phyloP scores from a whole-genome alignment of 257 asterid species.

The Jasminum sambac region DNA sequence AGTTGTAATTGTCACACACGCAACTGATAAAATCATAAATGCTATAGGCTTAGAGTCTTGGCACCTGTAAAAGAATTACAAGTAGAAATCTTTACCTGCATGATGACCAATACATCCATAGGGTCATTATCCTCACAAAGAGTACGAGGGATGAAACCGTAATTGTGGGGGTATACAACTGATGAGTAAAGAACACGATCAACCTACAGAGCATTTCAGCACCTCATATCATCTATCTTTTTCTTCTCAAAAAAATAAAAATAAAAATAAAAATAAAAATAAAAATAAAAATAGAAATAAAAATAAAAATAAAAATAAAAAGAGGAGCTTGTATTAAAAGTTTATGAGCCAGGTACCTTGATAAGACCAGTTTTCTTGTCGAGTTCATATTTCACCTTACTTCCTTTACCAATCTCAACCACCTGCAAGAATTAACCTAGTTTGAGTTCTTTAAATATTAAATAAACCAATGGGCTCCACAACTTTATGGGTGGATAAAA shows the following conservation, averaged over 20 bases:
- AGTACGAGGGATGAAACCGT: conserved; percentile 96
- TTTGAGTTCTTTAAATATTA: conserved; percentile 11
- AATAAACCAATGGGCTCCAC: not conserved
- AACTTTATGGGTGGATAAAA: not conserved
- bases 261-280: no score
- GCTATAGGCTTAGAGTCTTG: no score
- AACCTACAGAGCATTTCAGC: conserved; percentile 50
- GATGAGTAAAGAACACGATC: conserved; percentile 96
- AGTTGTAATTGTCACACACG: not conserved
- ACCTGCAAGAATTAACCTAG: conserved; percentile 52
- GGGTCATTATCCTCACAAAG: conserved; percentile 94
- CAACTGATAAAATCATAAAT: not conserved
- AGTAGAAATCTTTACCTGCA: conserved; percentile 66
- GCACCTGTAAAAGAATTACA: not conserved
- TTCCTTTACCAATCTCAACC: conserved; percentile 84
- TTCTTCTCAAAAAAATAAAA: no score
- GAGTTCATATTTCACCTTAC: conserved; percentile 97
- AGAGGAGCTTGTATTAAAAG: not conserved
- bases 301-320: no score
- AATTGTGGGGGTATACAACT: conserved; percentile 97
- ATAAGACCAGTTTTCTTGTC: conserved; percentile 94
- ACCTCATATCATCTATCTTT: not conserved
- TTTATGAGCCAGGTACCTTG: conserved; percentile 56
- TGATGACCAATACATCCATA: conserved; percentile 89
- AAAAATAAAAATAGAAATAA: no score